Conservation (phyloP, 345 rosid species). For the Salix udensis region DNA sequence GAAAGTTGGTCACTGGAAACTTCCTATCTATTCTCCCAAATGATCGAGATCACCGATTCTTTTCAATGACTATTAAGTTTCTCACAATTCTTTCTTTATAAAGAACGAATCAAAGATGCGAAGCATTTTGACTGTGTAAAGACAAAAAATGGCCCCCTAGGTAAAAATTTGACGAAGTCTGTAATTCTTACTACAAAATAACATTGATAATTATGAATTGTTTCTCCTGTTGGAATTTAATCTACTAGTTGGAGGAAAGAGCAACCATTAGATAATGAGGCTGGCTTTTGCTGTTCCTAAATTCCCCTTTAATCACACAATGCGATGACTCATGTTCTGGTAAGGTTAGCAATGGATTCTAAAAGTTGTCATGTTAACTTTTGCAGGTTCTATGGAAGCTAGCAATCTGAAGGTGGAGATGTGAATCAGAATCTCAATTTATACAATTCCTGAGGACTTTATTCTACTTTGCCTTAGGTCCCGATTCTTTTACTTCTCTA, state of each 20-base stretch:
- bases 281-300: neutral
- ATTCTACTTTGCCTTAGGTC: constrained; percentile 22
- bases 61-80: constrained; percentile 13
- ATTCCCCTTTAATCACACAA: constrained; percentile 2
- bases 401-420: constrained; percentile 57
- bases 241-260: neutral
- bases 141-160: constrained; percentile 13
- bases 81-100: constrained; percentile 9
- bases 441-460: constrained; percentile 16
- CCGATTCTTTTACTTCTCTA: constrained; percentile 23
- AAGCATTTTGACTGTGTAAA: constrained; percentile 9
- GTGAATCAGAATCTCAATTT: constrained; percentile 25
- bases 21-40: constrained; percentile 1
- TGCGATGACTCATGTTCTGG: neutral
- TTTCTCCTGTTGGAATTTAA: constrained; percentile 4
- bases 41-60: constrained; percentile 23
- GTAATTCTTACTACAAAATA: constrained; percentile 6
- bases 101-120: constrained; percentile 2
- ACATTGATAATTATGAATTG: constrained; percentile 17
- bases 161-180: constrained; percentile 8
- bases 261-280: neutral
- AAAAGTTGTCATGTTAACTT: neutral
- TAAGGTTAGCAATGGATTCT: constrained; percentile 13
- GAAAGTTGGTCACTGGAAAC: constrained; percentile 23
- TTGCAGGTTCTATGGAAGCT: constrained; percentile 51